A percentile compares a stretch with the other conserved stretches of the same genome.
Evolutionary conservation across 768 basidiomycete genomes (phyloP).

Genomic region (Lactarius tabidus): DNA sequence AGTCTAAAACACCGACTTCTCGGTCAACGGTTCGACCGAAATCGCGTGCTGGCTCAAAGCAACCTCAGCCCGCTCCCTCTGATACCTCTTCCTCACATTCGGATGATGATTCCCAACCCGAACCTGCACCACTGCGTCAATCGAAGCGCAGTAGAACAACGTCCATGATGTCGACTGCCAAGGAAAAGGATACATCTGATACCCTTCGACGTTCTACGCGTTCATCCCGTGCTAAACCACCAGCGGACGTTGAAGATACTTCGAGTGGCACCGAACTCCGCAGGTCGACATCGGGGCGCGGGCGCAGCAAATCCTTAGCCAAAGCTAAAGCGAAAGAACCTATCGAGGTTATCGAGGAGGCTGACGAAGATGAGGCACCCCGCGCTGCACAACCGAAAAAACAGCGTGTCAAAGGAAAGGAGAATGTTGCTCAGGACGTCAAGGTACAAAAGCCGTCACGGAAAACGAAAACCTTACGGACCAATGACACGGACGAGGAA

Average conservation of each 20-base stretch:
- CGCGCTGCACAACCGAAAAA: constrained; percentile 28
- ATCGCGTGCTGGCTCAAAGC: constrained; percentile 22
- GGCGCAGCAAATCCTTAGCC: constrained; percentile 28
- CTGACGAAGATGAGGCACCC: constrained; percentile 30
- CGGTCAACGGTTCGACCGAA: constrained; percentile 31
- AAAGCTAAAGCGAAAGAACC: constrained; percentile 27
- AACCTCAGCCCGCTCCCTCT: constrained; percentile 10
- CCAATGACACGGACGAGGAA: constrained; percentile 25
- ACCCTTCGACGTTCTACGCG: constrained; percentile 26
- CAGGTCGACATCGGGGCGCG: constrained; percentile 25
- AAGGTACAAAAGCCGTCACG: constrained; percentile 12
- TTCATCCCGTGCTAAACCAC: constrained; percentile 17
- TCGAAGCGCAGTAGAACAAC: constrained; percentile 19
- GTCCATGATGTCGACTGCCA: constrained; percentile 1
- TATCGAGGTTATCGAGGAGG: constrained; percentile 31
- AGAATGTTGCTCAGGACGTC: constrained; percentile 20
- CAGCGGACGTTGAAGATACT: constrained; percentile 24
- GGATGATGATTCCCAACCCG: constrained; percentile 20
- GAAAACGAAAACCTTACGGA: constrained; percentile 16
- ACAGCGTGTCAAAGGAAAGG: constrained; percentile 31
- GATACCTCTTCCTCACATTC: constrained; percentile 19
- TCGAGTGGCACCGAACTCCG: constrained; percentile 30
- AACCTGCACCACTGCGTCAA: constrained; percentile 9
- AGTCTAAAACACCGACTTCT: constrained; percentile 26
- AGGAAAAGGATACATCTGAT: constrained; percentile 14